These are phyloP conservation scores for Juglanconis oblonga DNA, from an alignment of 2,329 filamentous ascomycete genomes.

Conservation along the genomic window DNA sequence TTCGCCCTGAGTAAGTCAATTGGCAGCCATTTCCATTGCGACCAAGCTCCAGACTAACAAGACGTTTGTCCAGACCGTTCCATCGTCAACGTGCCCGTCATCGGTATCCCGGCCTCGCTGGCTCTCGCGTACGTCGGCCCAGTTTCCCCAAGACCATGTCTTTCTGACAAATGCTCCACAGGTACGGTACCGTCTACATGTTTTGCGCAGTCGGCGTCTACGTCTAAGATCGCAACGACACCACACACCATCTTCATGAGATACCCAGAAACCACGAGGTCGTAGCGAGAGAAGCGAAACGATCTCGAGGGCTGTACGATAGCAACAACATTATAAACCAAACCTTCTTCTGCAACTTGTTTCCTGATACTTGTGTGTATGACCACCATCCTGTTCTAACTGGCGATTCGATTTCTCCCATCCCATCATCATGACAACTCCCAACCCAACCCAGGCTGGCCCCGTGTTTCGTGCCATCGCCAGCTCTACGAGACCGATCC, in stretches of 20 bases:
- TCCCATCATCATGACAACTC: slow-evolving; percentile 13
- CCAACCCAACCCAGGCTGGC: slow-evolving; percentile 4
- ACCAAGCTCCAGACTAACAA: slow-evolving; percentile 20
- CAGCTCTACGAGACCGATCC: slow-evolving; percentile 73
- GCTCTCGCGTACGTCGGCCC: slow-evolving; percentile 75
- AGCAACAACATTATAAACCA: slow-evolving; percentile 28
- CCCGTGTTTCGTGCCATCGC: slow-evolving; percentile 73
- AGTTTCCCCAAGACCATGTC: neutral
- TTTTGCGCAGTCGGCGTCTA: slow-evolving; percentile 99
- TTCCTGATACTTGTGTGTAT: slow-evolving; percentile 13
- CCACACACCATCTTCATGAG: slow-evolving; percentile 16
- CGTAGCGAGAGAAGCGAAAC: slow-evolving; percentile 8
- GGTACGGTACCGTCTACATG: slow-evolving; percentile 94
- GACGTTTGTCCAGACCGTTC: slow-evolving; percentile 67
- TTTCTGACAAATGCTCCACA: slow-evolving; percentile 34
- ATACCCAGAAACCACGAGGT: slow-evolving; percentile 20
- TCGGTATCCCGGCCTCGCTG: slow-evolving; percentile 83
- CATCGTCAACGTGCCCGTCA: slow-evolving; percentile 68
- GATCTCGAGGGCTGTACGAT: slow-evolving; percentile 35
- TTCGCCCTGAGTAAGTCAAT: slow-evolving; percentile 77
- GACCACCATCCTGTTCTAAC: slow-evolving; percentile 8
- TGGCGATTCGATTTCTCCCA: neutral
- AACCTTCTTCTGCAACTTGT: slow-evolving; percentile 22
- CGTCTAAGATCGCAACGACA: slow-evolving; percentile 64
- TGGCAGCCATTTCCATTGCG: neutral